These are phyloP conservation scores for Psilocybe cubensis DNA, from an alignment of 768 basidiomycete species.

Conservation along the genomic window DNA sequence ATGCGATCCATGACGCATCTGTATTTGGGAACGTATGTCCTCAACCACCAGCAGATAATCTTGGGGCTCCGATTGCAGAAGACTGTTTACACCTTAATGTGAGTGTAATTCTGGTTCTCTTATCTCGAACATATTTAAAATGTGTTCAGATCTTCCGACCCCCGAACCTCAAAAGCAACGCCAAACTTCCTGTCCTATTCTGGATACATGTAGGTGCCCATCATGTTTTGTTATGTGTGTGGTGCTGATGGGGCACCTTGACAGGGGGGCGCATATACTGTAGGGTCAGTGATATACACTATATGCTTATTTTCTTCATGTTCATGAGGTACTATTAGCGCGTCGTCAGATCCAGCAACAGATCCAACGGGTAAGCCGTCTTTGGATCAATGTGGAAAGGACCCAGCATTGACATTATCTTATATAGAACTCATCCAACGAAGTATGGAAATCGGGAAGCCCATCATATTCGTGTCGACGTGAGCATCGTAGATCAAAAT, in stretches of 20 bases:
- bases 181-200: constrained; percentile 40
- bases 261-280: constrained; percentile 54
- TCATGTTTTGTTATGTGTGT: neutral
- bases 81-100: constrained; percentile 63
- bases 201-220: constrained; percentile 36
- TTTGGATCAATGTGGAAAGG: too few relatives aligned
- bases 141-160: constrained; percentile 40
- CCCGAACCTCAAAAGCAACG: constrained; percentile 22
- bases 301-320: too few relatives aligned
- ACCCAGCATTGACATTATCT: neutral
- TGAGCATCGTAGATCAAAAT: constrained; percentile 21
- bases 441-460: constrained; percentile 49
- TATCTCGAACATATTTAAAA: neutral
- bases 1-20: constrained; percentile 43
- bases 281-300: constrained; percentile 37
- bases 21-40: constrained; percentile 60
- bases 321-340: too few relatives aligned
- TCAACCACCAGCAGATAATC: constrained; percentile 37
- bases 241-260: neutral
- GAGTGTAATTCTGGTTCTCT: constrained; percentile 5
- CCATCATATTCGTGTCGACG: constrained; percentile 62
- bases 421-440: constrained; percentile 50
- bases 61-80: constrained; percentile 51
- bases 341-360: constrained; percentile 42
- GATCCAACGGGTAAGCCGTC: constrained; percentile 49